Conservation (phyloP, 202 grass and related monocot genomes). For the Panicum hallii region DNA sequence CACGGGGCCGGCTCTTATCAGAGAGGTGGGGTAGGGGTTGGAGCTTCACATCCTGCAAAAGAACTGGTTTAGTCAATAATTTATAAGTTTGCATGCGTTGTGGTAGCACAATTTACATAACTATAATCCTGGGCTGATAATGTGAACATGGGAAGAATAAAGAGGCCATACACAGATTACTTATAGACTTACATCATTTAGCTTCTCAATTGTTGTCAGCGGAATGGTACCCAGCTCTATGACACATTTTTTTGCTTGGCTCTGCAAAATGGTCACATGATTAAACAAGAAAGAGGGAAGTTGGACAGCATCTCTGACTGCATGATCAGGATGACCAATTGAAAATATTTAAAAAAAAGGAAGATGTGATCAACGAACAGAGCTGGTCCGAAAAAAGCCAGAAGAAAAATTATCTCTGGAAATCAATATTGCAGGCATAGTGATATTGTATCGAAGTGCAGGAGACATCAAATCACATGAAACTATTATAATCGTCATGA, state of each 20-base stretch:
- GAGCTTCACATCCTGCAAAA: slow-evolving; percentile 80
- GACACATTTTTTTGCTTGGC: slow-evolving; percentile 67
- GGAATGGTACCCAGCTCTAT: slow-evolving; percentile 91
- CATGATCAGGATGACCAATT: slow-evolving; percentile 2
- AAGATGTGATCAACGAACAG: background rate
- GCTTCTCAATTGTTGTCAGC: slow-evolving; percentile 83
- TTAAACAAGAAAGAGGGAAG: background rate
- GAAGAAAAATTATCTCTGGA: background rate
- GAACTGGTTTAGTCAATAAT: slow-evolving; percentile 30
- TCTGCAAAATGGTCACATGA: slow-evolving; percentile 54
- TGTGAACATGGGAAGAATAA: slow-evolving; percentile 23
- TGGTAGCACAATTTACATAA: slow-evolving; percentile 2
- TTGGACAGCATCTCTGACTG: background rate
- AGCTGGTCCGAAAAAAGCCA: background rate
- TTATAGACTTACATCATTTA: slow-evolving; percentile 76
- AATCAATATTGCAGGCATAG: slow-evolving; percentile 14
- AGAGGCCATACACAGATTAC: background rate
- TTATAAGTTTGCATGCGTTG: slow-evolving; percentile 42
- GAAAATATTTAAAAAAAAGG: background rate
- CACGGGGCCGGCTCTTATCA: slow-evolving; percentile 62
- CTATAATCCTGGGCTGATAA: background rate
- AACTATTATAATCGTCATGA: background rate
- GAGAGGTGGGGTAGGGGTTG: slow-evolving; percentile 65
- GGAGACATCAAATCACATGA: background rate
- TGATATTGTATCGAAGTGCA: background rate